phyloP scores from a whole-genome alignment of 768 basidiomycete genomes.

The Phaffia australis region DNA sequence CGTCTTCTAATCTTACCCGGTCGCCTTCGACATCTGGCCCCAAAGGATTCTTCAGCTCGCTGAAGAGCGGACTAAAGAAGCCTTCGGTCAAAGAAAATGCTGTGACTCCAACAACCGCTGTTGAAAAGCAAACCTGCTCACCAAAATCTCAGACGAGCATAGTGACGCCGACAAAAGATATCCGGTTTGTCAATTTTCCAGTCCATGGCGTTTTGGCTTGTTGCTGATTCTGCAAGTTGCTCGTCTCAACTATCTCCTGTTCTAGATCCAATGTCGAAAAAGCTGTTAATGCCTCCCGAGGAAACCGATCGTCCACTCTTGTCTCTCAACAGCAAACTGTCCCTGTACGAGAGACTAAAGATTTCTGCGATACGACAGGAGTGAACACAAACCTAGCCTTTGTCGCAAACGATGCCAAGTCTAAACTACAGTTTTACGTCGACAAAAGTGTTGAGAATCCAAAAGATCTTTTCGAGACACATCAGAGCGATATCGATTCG shows the following conservation, averaged over 20 bases:
- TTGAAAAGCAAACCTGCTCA: neutral
- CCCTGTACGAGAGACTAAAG: conserved; percentile 18
- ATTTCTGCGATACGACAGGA: conserved; percentile 15
- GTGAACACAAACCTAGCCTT: conserved; percentile 25
- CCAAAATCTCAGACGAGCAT: too few relatives aligned
- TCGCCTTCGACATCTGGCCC: neutral
- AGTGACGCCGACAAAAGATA: too few relatives aligned
- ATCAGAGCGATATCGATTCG: conserved; percentile 47
- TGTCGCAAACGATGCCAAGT: conserved; percentile 21
- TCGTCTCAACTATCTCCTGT: too few relatives aligned
- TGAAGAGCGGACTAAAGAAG: too few relatives aligned
- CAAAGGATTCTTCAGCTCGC: neutral
- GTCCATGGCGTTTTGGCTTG: too few relatives aligned
- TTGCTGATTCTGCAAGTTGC: too few relatives aligned
- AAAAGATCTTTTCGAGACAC: conserved; percentile 9
- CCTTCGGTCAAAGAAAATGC: neutral
- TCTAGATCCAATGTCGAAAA: conserved; percentile 15
- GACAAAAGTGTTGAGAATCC: conserved; percentile 35
- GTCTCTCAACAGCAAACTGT: neutral
- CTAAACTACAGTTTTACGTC: conserved; percentile 22
- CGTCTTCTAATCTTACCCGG: neutral
- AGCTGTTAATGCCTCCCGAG: conserved; percentile 15
- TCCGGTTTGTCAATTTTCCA: too few relatives aligned
- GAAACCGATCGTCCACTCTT: conserved; percentile 9
- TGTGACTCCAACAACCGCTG: neutral